Base-by-base conservation (phyloP, 2,329 filamentous ascomycete species). In the Nigrospora sphaerica region DNA sequence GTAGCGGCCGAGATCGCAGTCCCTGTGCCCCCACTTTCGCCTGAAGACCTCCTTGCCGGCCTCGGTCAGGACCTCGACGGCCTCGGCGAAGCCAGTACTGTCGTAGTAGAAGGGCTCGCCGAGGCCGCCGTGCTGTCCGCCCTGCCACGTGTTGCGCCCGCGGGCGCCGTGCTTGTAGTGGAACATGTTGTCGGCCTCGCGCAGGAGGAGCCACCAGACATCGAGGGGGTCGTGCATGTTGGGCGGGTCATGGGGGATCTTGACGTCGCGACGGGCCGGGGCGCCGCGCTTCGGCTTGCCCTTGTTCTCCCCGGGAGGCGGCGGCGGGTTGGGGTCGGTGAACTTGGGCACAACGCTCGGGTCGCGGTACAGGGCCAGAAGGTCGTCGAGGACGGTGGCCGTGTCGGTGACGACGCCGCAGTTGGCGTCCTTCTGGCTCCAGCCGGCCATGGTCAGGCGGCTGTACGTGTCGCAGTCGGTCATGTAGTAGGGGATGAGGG, bases 401-500 rank as follows among this genome's bases (percentile, higher is more conserved):
- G 74, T 69, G 51, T 74, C 71, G 31, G 66, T 71, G 35, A 78
- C 62, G 31, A 71, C 62, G 13, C 69, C 73, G 4, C 63, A 67
- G 6, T 58, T 60, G 2, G 51, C 59, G 39, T 73, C 67, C 6
- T 55, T 52, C 45, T 66, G 69, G 6, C 60, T 66, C 63, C 69
- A 73, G 5, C 68, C 65, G 13, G 57, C 61, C 72, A 77, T 75
- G 6, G 53, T 48, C n/a, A 78, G 52, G 4, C 75, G 67, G 7
- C 62, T 62, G 53, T 78, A 73, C 64, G 75, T 71, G 55, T 80
- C 77, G 59, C 75, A 81, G 54, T 81, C 77, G 32, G 72, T 77
- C 49, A 72, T 67, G 57, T 81, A 81, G 54, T 74, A 81, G 0
- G 77, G 74, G 36, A 83, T 80, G 47, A 75, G 61, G 0, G 73